Evolutionary conservation across 805 yeast genomes (phyloP).

Genomic region (Starmerella sp.): DNA sequence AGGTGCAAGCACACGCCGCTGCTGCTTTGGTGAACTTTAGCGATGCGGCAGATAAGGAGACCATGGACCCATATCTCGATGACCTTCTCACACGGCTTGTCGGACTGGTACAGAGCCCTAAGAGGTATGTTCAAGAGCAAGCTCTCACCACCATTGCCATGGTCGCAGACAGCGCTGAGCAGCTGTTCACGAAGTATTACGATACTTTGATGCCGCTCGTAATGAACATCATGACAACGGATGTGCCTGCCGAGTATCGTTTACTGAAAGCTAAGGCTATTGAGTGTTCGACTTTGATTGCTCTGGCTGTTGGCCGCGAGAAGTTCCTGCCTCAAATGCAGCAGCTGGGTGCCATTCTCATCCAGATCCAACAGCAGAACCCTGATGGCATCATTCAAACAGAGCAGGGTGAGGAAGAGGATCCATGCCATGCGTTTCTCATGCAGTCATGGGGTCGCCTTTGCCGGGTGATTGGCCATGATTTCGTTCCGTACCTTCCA

Average conservation of each 20-base stretch:
- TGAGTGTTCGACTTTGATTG: constrained; percentile 90
- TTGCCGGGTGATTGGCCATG: constrained; percentile 74
- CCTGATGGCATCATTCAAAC: constrained; percentile 16
- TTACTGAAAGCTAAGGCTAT: constrained; percentile 83
- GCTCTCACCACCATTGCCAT: constrained; percentile 93
- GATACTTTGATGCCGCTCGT: constrained; percentile 89
- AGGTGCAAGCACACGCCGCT: constrained; percentile 97
- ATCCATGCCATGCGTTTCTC: constrained; percentile 73
- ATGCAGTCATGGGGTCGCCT: constrained; percentile 96
- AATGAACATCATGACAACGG: constrained; percentile 64
- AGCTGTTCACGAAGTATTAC: constrained; percentile 78
- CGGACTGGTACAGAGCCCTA: constrained; percentile 68
- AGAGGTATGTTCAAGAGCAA: constrained; percentile 92
- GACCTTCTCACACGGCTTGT: constrained; percentile 62
- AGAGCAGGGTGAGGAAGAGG: constrained; percentile 46
- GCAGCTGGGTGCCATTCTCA: constrained; percentile 62
- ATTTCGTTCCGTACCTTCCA: constrained; percentile 73
- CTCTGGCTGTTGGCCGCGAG: constrained; percentile 88
- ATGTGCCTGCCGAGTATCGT: constrained; percentile 67
- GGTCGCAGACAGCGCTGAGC: constrained; percentile 92
- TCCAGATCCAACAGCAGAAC: constrained; percentile 45
- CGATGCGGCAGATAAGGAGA: constrained; percentile 80
- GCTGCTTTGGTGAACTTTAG: constrained; percentile 95
- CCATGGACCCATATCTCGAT: constrained; percentile 87
- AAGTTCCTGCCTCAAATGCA: constrained; percentile 66